Evolutionary conservation across 768 basidiomycete species (phyloP), one percentile per base, ranked within the genome.

Genomic region (Pleurotus tuber-regium): DNA sequence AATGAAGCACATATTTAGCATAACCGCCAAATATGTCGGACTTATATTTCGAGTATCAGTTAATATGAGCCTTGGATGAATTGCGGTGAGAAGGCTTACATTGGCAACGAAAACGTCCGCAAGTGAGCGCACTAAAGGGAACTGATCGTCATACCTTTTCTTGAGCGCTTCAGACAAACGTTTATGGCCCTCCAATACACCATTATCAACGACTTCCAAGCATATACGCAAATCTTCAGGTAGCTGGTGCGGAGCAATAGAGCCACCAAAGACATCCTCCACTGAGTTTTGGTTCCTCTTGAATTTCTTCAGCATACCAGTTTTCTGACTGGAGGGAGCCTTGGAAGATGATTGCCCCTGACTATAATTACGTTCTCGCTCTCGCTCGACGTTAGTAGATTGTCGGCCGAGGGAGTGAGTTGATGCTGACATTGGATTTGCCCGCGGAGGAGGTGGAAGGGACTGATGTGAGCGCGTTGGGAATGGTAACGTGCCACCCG

Each of bases 91-190:
- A n/a, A n/a, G 43, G 77, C 89, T 69, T 65, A 96, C 94, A 70
- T 92, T 92, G 8, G 86, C 82, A 19, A 94, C 89, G 68, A 98
- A 98, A n/a, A 98, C 92, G 60, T 98, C 95, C 50, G 95, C 94
- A 31, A 98, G 77, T 24, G 87, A 89, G 47, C 95, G 78, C 29
- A 98, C 95, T 29, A 98, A 78, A 11, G 95, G 95, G 63, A 89
- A 98, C 58, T 98, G 95, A 59, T 97, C 92, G 50, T 96, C 93
- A 57, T 98, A 98, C 35, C 94, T 79, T 69, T 90, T 94, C 63
- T 81, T 82, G 59, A 99, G 69, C 18, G 89, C 89, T 44, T 89
- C 88, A 48, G 85, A 88, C 28, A 99, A 77, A 58, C 85, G 80
- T 59, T 87, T 77, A 67, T 99, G 97, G 1, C 97, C 96, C 35